Percentiles rank a stretch among this genome's conserved stretches.
These are phyloP conservation scores for Myriosclerotinia curreyana DNA, from an alignment of 2,329 filamentous ascomycete species.

Conservation along the genomic window DNA sequence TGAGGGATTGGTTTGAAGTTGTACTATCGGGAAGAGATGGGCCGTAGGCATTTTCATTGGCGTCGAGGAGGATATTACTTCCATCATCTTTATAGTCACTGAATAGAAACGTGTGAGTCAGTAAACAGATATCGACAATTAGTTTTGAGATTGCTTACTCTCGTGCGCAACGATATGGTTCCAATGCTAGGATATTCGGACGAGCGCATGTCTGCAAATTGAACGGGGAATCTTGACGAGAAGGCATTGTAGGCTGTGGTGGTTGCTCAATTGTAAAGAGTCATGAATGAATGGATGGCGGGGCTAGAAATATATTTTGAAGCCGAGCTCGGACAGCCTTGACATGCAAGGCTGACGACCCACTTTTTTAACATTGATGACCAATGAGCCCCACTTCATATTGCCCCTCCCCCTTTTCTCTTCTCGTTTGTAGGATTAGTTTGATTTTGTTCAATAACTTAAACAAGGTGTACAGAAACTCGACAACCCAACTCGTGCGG, in stretches of 20 bases:
- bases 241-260: slow-evolving; percentile 31
- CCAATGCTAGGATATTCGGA: slow-evolving; percentile 70
- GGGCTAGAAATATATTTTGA: slow-evolving; percentile 21
- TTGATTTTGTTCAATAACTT: background rate
- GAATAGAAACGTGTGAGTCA: slow-evolving; percentile 38
- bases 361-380: background rate
- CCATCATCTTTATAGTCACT: slow-evolving; percentile 99
- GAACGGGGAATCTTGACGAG: slow-evolving; percentile 55
- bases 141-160: slow-evolving; percentile 55
- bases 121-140: background rate
- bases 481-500: background rate
- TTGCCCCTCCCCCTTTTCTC: background rate
- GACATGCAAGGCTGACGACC: slow-evolving; percentile 9
- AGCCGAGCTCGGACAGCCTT: slow-evolving; percentile 16
- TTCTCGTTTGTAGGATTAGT: slow-evolving; percentile 5
- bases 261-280: slow-evolving; percentile 11
- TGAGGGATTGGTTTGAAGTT: slow-evolving; percentile 54
- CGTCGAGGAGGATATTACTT: slow-evolving; percentile 91
- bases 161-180: slow-evolving; percentile 78
- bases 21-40: slow-evolving; percentile 60
- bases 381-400: background rate
- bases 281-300: background rate
- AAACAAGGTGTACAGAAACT: background rate
- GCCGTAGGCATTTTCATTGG: slow-evolving; percentile 96
- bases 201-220: slow-evolving; percentile 71